Percentiles rank a stretch among this genome's conserved stretches.
Evolutionary conservation across 495 filamentous ascomycete genomes (phyloP).

Genomic region (Talaromyces borbonicus): DNA sequence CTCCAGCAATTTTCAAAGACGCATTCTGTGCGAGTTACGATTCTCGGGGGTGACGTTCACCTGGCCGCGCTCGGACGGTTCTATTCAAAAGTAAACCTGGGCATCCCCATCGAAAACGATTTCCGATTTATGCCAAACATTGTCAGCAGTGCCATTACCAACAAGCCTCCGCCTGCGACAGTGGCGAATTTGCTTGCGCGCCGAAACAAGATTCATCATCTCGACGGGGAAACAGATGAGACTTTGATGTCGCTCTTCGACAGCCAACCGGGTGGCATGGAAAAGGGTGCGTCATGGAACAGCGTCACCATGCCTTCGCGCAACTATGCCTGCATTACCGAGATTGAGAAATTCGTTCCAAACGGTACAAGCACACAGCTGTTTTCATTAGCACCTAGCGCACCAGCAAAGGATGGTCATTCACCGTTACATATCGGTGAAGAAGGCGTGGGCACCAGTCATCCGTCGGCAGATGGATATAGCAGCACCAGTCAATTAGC

Average conservation of each 20-base stretch:
- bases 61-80: slow-evolving; percentile 66
- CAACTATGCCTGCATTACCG: slow-evolving; percentile 79
- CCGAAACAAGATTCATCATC: slow-evolving; percentile 85
- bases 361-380: slow-evolving; percentile 15
- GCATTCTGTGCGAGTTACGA: slow-evolving; percentile 70
- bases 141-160: slow-evolving; percentile 74
- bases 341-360: slow-evolving; percentile 32
- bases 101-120: slow-evolving; percentile 51
- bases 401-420: slow-evolving; percentile 46
- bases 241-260: slow-evolving; percentile 81
- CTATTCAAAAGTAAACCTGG: slow-evolving; percentile 56
- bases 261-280: slow-evolving; percentile 60
- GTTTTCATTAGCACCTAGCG: slow-evolving; percentile 10
- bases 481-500: slow-evolving; percentile 42
- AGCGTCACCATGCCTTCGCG: slow-evolving; percentile 82
- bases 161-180: slow-evolving; percentile 81
- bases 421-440: slow-evolving; percentile 56
- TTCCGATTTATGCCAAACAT: slow-evolving; percentile 68
- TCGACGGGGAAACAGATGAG: slow-evolving; percentile 79
- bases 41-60: slow-evolving; percentile 75
- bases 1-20: slow-evolving; percentile 63
- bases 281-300: slow-evolving; percentile 61
- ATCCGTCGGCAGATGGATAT: slow-evolving; percentile 48
- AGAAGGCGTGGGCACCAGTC: slow-evolving; percentile 50
- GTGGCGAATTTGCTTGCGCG: slow-evolving; percentile 82